phyloP scores from a whole-genome alignment of 2,329 filamentous ascomycete genomes.

The Xylariaceae sp. region DNA sequence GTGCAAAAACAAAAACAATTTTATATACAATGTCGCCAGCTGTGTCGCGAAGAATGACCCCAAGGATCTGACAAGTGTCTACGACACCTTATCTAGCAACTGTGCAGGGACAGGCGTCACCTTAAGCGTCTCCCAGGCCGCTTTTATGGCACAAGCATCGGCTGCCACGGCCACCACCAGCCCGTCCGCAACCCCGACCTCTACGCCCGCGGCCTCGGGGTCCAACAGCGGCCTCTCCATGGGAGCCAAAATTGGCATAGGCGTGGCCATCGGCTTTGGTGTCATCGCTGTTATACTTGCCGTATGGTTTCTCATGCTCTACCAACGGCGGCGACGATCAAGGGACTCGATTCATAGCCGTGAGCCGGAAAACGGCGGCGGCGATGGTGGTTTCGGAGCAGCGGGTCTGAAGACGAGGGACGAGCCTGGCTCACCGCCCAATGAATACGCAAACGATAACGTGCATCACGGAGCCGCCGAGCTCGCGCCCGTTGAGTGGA shows the following conservation, averaged over 20 bases:
- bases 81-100: constrained; percentile 39
- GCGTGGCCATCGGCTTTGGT: constrained; percentile 34
- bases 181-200: constrained; percentile 4
- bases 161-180: constrained; percentile 18
- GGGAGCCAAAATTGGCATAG: constrained; percentile 38
- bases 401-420: not conserved
- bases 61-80: constrained; percentile 40
- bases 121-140: constrained; percentile 37
- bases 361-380: constrained; percentile 10
- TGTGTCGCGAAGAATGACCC: constrained; percentile 40
- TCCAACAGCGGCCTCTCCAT: constrained; percentile 29
- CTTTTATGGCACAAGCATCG: constrained; percentile 37
- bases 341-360: constrained; percentile 7
- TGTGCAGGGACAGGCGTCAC: constrained; percentile 43
- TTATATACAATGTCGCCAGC: constrained; percentile 43
- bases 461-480: constrained; percentile 20
- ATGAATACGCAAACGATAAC: constrained; percentile 24
- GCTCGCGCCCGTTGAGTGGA: constrained; percentile 17
- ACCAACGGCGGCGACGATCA: constrained; percentile 22
- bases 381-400: not conserved
- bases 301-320: constrained; percentile 29
- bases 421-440: not conserved
- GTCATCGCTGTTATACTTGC: constrained; percentile 19
- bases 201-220: constrained; percentile 14
- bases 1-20: constrained; percentile 46